Evolutionary conservation across 257 asterid genomes (phyloP), one percentile per base, ranked within the genome.

Genomic region (Echites panduratus): DNA sequence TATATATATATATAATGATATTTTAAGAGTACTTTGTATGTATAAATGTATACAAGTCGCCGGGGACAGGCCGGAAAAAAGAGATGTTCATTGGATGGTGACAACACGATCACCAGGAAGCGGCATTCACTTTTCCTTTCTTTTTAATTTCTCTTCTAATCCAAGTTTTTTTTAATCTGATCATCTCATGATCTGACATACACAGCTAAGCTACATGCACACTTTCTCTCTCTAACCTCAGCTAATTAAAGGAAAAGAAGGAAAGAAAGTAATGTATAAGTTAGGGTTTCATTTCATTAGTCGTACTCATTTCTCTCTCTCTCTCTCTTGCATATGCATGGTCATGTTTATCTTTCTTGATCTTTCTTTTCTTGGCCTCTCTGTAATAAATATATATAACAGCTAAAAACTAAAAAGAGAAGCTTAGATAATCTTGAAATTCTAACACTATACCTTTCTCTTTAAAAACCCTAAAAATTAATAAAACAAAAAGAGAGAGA

Each of bases 51-150:
- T 58, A 57, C 27, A 48, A 40, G 4, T n/a, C 40, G 50, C 62
- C 69, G 48, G 82, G 72, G 57, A 72, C 74, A 40, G 45, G 70
- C 56, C 71, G 35, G 67, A 59, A 47, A 40, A 63, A 70, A 56
- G 66, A 70, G 50, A 75, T 66, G 49, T 41, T 75, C 74, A 48
- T 54, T 57, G 45, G 68, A 75, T 71, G 71, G 79, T 66, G 76
- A 74, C 66, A 70, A 41, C 54, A 68, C 79, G 70, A 64, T 43
- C 63, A 32, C 22, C 67, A 62, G 24, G 45, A 32, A 32, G 14
- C 45, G 44, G 19, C 67, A 41, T 41, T 52, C 57, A 57, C 71
- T 56, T 45, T 43, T 27, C 26, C 57, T 43, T 40, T 29, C 20
- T 48, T 48, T 5, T 9, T 44, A 11, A 66, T 22, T 14, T 40